Evolutionary conservation across 441 rosid species (phyloP).

Genomic region (Populus trichocarpa): DNA sequence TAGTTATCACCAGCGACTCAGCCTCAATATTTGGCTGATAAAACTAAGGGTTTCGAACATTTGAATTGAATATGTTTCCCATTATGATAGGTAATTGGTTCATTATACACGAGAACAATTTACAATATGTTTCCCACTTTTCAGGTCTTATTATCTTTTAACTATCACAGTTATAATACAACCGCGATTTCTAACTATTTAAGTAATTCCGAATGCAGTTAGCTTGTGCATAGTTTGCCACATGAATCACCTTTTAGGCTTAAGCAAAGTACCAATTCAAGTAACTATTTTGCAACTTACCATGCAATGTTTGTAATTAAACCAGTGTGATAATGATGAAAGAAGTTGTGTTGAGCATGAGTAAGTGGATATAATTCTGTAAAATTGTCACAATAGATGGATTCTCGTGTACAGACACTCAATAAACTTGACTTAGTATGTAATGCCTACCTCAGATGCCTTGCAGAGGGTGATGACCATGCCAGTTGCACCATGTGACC

Average conservation of each 20-base stretch:
- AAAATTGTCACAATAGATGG: background rate
- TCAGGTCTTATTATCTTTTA: background rate
- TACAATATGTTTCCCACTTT: background rate
- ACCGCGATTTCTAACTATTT: background rate
- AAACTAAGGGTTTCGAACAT: background rate
- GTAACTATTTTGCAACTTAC: background rate
- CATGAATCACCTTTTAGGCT: background rate
- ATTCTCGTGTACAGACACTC: background rate
- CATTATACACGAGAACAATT: background rate
- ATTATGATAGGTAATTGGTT: background rate
- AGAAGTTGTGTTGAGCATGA: background rate
- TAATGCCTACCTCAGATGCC: slow-evolving; percentile 58
- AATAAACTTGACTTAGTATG: background rate
- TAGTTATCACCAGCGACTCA: background rate
- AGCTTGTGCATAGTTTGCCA: background rate
- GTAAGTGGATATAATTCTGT: background rate
- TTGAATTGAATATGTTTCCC: background rate
- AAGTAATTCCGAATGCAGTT: background rate
- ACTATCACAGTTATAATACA: background rate
- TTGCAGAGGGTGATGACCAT: slow-evolving; percentile 68
- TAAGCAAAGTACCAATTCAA: background rate
- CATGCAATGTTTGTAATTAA: background rate
- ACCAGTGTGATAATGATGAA: background rate
- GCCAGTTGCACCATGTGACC: slow-evolving; percentile 82
- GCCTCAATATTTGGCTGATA: background rate